Base-by-base conservation (phyloP, 148 eudicot species). In the Rheum nobile region DNA sequence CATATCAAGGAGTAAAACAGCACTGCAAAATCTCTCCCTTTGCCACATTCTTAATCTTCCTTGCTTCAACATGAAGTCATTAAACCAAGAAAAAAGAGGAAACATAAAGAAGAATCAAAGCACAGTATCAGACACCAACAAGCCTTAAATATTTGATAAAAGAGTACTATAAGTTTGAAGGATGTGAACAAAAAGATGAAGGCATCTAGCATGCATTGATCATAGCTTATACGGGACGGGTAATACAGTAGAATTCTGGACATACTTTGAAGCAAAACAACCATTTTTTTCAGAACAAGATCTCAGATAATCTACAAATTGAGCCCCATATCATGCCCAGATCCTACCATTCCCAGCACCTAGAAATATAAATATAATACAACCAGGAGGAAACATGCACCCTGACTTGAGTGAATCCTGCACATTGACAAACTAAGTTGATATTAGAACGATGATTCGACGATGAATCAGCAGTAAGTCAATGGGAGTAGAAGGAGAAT, bases 351-450 rank as follows among this genome's bases (percentile, higher is more conserved):
- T 63, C 38, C 69, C 65, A 32, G 9, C 52, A 28, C 21, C 69
- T 63, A 31, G 32, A 63, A 32, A 63, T 32, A 63, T 14, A 32
- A 16, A 16, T 32, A 63, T 32, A 16, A 31, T 31, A 63, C 69
- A 63, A 14, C 69, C 16, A 57, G 38, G 69, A 63, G 39, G 38
- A 63, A 63, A 13, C 38, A 17, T 63, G 69, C 8, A 63, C 19
- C 3, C 69, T 39, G 11, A 22, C 72, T 70, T 70, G 72, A 10
- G 28, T 70, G 72, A 70, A 21, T 70, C 72, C 72, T 70, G 72
- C 47, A 70, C 16, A 39, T 38, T 39, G 48, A 70, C 28, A 1
- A 39, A 29, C 12, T 63, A 14, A 0, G 8, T 9, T 29, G 39
- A 63, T 32, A 5, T 31, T 31, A 31, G 38, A 32, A 32, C n/a